These are phyloP conservation scores for Linnemannia zychae DNA, from an alignment of 192 early-diverging fungal genomes.

Conservation along the genomic window DNA sequence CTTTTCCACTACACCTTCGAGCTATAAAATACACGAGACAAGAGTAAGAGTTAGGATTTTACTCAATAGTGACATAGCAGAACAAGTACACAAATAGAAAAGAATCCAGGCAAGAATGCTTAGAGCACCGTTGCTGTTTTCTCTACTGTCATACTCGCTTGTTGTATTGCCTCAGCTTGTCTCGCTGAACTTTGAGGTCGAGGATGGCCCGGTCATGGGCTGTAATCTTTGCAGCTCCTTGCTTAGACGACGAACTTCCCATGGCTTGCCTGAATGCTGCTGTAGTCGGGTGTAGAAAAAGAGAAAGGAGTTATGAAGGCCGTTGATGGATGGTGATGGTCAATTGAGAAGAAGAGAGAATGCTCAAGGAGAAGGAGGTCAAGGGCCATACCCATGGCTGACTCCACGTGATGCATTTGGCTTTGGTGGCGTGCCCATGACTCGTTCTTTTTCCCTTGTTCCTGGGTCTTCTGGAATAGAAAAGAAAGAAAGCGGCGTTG, in stretches of 20 bases:
- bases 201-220: conserved; percentile 94
- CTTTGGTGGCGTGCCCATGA: not conserved
- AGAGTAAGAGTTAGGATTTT: not conserved
- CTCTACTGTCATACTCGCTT: conserved; percentile 74
- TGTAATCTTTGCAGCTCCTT: conserved; percentile 73
- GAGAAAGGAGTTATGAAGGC: conserved; percentile 18
- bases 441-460: not conserved
- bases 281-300: not conserved
- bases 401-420: not conserved
- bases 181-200: conserved; percentile 96
- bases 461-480: not conserved
- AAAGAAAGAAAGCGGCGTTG: not conserved
- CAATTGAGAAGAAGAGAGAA: not conserved
- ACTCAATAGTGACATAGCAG: not conserved
- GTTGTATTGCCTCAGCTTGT: conserved; percentile 93
- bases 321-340: not conserved
- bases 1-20: conserved; percentile 83
- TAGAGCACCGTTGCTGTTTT: not conserved
- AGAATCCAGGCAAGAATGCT: not conserved
- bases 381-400: not conserved
- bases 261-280: too few relatives aligned
- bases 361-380: not conserved
- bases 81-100: not conserved
- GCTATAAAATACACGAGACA: conserved; percentile 56
- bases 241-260: conserved; percentile 24